Base-by-base conservation (phyloP, 257 asterid species). In the Haberlea rhodopensis region DNA sequence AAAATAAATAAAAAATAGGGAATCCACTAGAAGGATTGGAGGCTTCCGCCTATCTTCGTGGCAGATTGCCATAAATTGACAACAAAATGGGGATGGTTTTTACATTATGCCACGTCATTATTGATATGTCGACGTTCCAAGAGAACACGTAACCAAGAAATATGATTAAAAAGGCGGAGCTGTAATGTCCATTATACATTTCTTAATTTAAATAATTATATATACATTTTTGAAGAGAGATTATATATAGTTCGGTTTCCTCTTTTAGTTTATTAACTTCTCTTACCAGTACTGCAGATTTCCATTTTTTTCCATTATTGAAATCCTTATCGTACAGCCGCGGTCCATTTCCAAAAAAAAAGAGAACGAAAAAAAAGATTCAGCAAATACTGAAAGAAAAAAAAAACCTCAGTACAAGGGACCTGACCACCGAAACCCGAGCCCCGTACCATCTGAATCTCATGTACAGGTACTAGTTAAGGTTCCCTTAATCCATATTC, bases 371-470 rank as follows among this genome's bases (percentile, higher is more conserved):
- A n/a, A 46, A 28, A 16, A 8, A 49, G 61, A 19, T n/a, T n/a
- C n/a, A n/a, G n/a, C n/a, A 19, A 56, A 62, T 37, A 45, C 72
- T 26, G 26, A n/a, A n/a, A n/a, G n/a, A n/a, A n/a, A n/a, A n/a
- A 53, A 37, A 53, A 71, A 45, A 40, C 26, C 56, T 46, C 65
- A 49, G 23, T 5, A 57, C 45, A 40, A 67, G 26, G 57, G 54
- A 37, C 13, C 68, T 63, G 60, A 68, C 60, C 68, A n/a, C n/a
- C 49, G 16, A 64, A 40, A 68, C 71, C 73, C 67, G 60, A 73
- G 37, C 51, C 73, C 51, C 71, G 75, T 78, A 75, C 81, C 34
- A 53, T 54, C 63, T 60, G 15, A 53, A 57, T 71, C 63, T 66
- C 6, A 15, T 43, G 28, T 40, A 1, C 15, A 70, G 81, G 75